Percentiles rank a stretch among this genome's conserved stretches.
Conservation (phyloP, 805 yeast genomes). For the Saccharomycopsis schoenii region DNA sequence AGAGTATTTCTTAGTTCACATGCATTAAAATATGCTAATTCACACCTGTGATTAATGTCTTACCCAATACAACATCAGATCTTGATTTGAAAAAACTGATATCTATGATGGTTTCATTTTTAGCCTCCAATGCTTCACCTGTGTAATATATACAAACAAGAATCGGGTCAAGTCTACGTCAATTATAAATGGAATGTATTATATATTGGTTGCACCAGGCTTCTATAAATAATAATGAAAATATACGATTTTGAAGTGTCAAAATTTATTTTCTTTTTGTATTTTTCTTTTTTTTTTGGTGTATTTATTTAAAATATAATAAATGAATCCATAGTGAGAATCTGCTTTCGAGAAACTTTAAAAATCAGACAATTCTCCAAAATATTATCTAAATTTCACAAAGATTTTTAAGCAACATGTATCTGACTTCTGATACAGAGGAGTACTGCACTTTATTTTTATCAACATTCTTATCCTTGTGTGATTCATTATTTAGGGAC, state of each 20-base stretch:
- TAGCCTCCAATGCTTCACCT: too few relatives aligned
- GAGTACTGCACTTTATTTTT: not conserved
- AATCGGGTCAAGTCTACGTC: too few relatives aligned
- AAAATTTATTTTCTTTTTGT: not conserved
- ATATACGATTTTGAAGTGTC: not conserved
- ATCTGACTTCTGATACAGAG: slow-evolving; percentile 6
- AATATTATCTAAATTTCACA: not conserved
- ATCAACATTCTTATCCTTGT: not conserved
- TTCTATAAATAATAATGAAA: not conserved
- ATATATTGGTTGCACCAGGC: not conserved
- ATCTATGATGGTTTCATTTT: too few relatives aligned
- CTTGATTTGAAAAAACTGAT: too few relatives aligned
- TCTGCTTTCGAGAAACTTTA: not conserved
- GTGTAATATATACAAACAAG: too few relatives aligned
- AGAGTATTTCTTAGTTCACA: too few relatives aligned
- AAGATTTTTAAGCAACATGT: slow-evolving; percentile 5
- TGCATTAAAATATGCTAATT: too few relatives aligned
- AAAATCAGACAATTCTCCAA: not conserved
- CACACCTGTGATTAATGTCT: too few relatives aligned
- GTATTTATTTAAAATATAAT: not conserved
- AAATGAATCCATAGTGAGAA: not conserved
- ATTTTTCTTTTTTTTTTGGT: too few relatives aligned
- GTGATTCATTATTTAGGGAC: not conserved
- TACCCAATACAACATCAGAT: too few relatives aligned
- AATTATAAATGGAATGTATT: not conserved